Conservation (phyloP, 768 basidiomycete species). For the Scleroderma citrinum region DNA sequence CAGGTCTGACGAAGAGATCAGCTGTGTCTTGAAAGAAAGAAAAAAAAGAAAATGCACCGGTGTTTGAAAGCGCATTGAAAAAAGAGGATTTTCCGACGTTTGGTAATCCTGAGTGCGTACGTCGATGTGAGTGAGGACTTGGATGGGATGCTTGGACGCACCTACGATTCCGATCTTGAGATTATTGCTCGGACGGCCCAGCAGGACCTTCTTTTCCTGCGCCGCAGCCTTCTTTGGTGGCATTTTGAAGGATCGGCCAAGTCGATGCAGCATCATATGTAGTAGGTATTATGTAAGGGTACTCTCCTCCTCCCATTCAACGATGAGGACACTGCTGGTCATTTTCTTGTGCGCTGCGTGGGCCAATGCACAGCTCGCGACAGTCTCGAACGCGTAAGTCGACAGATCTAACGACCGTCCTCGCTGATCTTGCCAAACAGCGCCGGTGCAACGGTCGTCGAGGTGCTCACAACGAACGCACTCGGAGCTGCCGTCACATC, state of each 20-base stretch:
- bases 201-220: constrained; percentile 77
- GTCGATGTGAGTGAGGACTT: not conserved
- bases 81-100: constrained; percentile 99
- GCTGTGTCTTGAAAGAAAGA: not conserved
- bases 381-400: constrained; percentile 44
- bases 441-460: constrained; percentile 47
- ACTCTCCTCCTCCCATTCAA: not conserved
- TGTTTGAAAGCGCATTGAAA: constrained; percentile 93
- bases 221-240: constrained; percentile 81
- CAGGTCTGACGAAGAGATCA: constrained; percentile 48
- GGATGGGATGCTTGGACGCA: constrained; percentile 35
- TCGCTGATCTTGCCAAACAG: constrained; percentile 23
- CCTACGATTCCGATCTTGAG: constrained; percentile 98
- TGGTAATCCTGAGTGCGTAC: constrained; percentile 58
- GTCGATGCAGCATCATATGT: too few species aligned
- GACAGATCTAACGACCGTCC: not conserved
- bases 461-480: constrained; percentile 38
- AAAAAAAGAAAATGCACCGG: constrained; percentile 45
- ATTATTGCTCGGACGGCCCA: constrained; percentile 94
- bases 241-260: constrained; percentile 46
- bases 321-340: constrained; percentile 15
- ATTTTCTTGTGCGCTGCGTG: constrained; percentile 15
- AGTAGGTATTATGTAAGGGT: too few species aligned
- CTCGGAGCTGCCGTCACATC: constrained; percentile 37
- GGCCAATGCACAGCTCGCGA: constrained; percentile 41